These are phyloP conservation scores for Pleurotus eryngii DNA, from an alignment of 768 basidiomycete species.

Conservation along the genomic window DNA sequence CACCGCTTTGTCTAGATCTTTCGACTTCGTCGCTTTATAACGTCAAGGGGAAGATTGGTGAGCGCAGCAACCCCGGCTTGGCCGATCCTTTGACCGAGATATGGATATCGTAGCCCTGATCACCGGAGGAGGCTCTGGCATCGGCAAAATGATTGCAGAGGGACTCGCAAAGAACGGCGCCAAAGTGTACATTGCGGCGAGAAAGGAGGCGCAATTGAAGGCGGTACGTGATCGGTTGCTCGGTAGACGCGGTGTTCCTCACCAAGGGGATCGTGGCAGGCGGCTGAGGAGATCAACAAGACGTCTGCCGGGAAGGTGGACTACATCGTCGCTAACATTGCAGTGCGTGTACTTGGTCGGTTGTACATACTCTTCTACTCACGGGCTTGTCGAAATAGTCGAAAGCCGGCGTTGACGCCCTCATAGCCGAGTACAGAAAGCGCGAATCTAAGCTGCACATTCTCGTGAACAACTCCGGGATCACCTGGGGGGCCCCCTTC, in stretches of 20 bases:
- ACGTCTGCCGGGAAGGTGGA: conserved; percentile 57
- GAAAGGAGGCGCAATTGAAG: conserved; percentile 77
- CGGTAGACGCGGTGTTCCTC: not conserved
- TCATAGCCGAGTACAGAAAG: conserved; percentile 65
- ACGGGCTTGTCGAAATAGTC: conserved; percentile 35
- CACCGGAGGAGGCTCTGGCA: conserved; percentile 81
- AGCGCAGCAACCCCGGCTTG: conserved; percentile 10
- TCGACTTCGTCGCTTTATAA: conserved; percentile 53
- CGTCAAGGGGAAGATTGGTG: conserved; percentile 70
- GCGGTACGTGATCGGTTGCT: conserved; percentile 41
- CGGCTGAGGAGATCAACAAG: conserved; percentile 58
- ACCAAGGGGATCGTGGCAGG: conserved; percentile 24
- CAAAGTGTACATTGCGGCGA: conserved; percentile 85
- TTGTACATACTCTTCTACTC: not conserved
- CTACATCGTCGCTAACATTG: conserved; percentile 74
- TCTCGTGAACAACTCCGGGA: conserved; percentile 81
- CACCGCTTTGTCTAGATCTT: conserved; percentile 39
- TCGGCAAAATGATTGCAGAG: conserved; percentile 82
- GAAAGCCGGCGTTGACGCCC: conserved; percentile 74
- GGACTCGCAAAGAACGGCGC: conserved; percentile 84
- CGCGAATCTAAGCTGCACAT: conserved; percentile 75
- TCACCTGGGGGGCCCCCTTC: conserved; percentile 73
- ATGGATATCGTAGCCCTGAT: conserved; percentile 51
- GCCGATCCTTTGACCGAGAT: not conserved
- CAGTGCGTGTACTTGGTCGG: conserved; percentile 41